Conservation (phyloP, 352 stramenopile species). For the Globisporangium recalcitrans region DNA sequence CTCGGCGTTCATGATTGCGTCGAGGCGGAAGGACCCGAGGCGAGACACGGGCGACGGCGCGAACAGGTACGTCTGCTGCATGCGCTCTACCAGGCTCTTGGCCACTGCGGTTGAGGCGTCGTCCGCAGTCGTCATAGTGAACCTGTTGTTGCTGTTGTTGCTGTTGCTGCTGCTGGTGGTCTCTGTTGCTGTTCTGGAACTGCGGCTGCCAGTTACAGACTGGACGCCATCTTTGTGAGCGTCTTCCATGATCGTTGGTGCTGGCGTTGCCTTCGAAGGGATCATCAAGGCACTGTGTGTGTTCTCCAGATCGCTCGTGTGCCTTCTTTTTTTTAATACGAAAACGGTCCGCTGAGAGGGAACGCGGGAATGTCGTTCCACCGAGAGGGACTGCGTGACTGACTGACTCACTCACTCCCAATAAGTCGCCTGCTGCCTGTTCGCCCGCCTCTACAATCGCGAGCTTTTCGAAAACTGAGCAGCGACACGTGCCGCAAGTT, state of each 20-base stretch:
- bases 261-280: not conserved
- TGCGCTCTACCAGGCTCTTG: conserved; percentile 12
- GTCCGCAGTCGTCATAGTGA: not conserved
- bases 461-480: not conserved
- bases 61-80: conserved; percentile 18
- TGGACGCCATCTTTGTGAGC: conserved; percentile 5
- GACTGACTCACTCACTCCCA: not conserved
- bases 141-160: not conserved
- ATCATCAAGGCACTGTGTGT: conserved; percentile 10
- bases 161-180: not conserved
- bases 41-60: not conserved
- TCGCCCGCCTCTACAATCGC: not conserved
- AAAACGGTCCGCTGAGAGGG: not conserved
- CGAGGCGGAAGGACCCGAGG: conserved; percentile 4
- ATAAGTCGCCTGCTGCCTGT: not conserved
- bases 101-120: not conserved
- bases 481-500: not conserved
- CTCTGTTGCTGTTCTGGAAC: not conserved
- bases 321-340: not conserved
- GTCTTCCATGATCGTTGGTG: conserved; percentile 5
- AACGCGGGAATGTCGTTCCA: not conserved
- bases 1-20: conserved; percentile 16
- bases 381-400: not conserved
- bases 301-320: too few relatives aligned
- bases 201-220: not conserved